Base-by-base conservation (phyloP, 352 stramenopile genomes). In the Globisporangium paroecandrum region DNA sequence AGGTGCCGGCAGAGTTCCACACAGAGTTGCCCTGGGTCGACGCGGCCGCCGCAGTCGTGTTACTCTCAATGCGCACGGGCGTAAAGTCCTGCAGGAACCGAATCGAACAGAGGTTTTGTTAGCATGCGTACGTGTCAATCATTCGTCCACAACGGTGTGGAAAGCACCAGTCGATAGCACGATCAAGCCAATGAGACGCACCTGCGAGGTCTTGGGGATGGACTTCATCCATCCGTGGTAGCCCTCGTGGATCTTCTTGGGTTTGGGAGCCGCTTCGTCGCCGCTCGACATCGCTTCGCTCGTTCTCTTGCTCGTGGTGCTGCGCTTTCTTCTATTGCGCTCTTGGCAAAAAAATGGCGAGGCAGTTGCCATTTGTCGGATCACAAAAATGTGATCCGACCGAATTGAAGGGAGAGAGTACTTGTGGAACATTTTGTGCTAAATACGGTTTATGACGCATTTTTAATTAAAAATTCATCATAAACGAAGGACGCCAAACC, bases 191-290 rank as follows among this genome's bases (percentile, higher is more conserved):
- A 47, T 20, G 12, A 22, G 41, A 54, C 70, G 3, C 38, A 93
- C 86, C 64, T 93, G 83, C n/a, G 70, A 72, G 22, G 78, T 95
- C 75, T 92, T 91, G 24, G 85, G 65, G 68, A 95, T 92, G n/a
- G 76, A 81, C 80, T 93, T 93, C 85, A 93, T 93, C 87, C 87
- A 95, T 59, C 87, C 87, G 66, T 95, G 85, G 75, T 95, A 95
- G 64, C 87, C 87, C 18, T 74, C 77, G 75, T 95, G 87, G 46
- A 94, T 79, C 80, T 91, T 91, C 67, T 78, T 74, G 56, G 43
- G 22, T 36, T 38, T 38, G 8, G 65, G 57, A 4, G 77, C 64
- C 46, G 64, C 71, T 38, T 79, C 83, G 47, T 93, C 82, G 64
- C 83, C 81, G 65, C 78, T 81, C 57, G 71, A 49, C 64, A 64